phyloP scores from a whole-genome alignment of 352 stramenopile genomes.

The Vaucheria bursata region DNA sequence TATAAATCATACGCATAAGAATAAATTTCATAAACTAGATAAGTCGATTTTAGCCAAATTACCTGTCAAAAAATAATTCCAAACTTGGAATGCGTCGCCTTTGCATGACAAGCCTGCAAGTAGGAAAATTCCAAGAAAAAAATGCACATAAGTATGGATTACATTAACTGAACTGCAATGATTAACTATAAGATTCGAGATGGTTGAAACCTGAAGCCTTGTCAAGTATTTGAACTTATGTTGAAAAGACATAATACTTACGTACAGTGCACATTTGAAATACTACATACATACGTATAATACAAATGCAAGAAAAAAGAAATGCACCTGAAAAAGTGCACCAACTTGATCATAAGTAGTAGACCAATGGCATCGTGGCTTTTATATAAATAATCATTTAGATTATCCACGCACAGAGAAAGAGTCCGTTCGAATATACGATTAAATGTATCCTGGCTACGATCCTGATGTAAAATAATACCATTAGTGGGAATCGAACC shows the following conservation, averaged over 20 bases:
- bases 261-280: not conserved
- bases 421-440: constrained; percentile 89
- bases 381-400: constrained; percentile 96
- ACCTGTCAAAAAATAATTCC: constrained; percentile 88
- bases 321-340: constrained; percentile 40
- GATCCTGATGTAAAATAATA: constrained; percentile 55
- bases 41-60: no score
- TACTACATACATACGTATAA: not conserved
- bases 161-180: no score
- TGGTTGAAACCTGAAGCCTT: no score
- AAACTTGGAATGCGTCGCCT: constrained; percentile 66
- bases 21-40: no score
- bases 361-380: constrained; percentile 91
- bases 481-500: no score
- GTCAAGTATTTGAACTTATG: no score
- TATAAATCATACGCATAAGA: no score
- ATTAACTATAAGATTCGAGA: no score
- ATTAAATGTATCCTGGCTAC: constrained; percentile 80
- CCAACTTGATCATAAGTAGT: constrained; percentile 96
- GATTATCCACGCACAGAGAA: constrained; percentile 86
- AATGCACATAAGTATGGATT: no score
- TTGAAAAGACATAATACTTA: no score
- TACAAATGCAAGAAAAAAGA: constrained; percentile 49
- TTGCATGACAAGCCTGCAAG: constrained; percentile 49
- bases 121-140: constrained; percentile 14